A percentile compares a stretch with the other conserved stretches of the same genome.
Evolutionary conservation across 164 flowering plant species (phyloP).

Genomic region (Annona cherimola): DNA sequence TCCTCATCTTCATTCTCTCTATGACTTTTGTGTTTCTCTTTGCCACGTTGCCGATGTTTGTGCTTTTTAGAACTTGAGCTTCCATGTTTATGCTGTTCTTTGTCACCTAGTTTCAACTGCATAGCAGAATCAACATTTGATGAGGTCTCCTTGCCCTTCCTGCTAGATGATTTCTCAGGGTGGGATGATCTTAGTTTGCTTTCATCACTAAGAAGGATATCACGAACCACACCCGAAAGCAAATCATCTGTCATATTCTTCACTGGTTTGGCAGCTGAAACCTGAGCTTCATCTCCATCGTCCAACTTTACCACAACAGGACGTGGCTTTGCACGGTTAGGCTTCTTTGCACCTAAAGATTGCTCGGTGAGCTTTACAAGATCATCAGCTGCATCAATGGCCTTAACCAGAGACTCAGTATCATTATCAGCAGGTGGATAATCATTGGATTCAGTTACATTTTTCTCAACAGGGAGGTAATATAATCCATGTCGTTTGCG

Average conservation of each 20-base stretch:
- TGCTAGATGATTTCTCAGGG: slow-evolving; percentile 30
- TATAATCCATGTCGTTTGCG: slow-evolving; percentile 83
- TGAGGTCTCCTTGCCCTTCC: slow-evolving; percentile 46
- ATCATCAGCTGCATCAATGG: slow-evolving; percentile 40
- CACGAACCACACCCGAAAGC: slow-evolving; percentile 73
- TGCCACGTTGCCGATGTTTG: slow-evolving; percentile 43
- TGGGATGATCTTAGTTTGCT: slow-evolving; percentile 24
- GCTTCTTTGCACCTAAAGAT: slow-evolving; percentile 50
- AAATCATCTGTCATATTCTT: slow-evolving; percentile 34
- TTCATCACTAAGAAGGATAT: slow-evolving; percentile 57
- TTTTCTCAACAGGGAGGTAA: slow-evolving; percentile 69
- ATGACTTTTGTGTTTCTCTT: slow-evolving; percentile 44
- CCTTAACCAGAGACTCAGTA: slow-evolving; percentile 18
- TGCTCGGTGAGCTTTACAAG: slow-evolving; percentile 68
- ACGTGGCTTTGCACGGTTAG: slow-evolving; percentile 55
- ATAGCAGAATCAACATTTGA: slow-evolving; percentile 15
- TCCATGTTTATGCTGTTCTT: slow-evolving; percentile 24
- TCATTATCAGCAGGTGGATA: slow-evolving; percentile 86
- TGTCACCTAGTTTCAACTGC: slow-evolving; percentile 24
- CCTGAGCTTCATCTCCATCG: slow-evolving; percentile 40
- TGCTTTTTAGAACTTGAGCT: slow-evolving; percentile 42
- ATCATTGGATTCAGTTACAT: slow-evolving; percentile 36
- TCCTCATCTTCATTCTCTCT: slow-evolving; percentile 34
- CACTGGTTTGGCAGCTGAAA: slow-evolving; percentile 17
- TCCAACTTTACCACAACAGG: slow-evolving; percentile 89